Percentiles rank a stretch among this genome's conserved stretches.
These are phyloP conservation scores for Lanmaoa pseudosensibilis DNA, from an alignment of 768 basidiomycete genomes.

Conservation along the genomic window DNA sequence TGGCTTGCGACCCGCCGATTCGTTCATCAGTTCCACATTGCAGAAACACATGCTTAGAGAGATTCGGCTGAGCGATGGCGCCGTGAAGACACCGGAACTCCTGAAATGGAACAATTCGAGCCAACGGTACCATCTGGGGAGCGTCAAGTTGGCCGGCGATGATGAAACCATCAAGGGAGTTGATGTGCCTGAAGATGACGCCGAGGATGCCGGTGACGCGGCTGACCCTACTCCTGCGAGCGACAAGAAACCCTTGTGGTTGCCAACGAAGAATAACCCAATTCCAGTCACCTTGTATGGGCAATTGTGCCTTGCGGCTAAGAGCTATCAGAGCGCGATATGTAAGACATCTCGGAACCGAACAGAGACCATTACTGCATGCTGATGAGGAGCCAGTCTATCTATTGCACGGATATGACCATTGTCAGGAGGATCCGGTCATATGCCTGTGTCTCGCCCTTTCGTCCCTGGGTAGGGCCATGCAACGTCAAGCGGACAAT, in stretches of 20 bases:
- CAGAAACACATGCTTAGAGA: conserved; percentile 86
- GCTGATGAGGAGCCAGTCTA: neutral
- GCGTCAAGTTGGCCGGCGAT: conserved; percentile 21
- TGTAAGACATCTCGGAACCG: conserved; percentile 52
- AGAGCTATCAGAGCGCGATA: conserved; percentile 86
- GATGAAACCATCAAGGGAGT: conserved; percentile 16
- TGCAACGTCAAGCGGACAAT: conserved; percentile 94
- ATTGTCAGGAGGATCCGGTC: conserved; percentile 82
- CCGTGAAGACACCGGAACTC: conserved; percentile 58
- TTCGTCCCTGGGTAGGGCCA: conserved; percentile 83
- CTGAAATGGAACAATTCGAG: conserved; percentile 61
- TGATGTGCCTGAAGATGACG: conserved; percentile 34
- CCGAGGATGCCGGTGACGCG: conserved; percentile 28
- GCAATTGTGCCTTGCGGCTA: conserved; percentile 74
- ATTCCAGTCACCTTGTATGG: conserved; percentile 74
- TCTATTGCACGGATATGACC: conserved; percentile 85
- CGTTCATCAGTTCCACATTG: conserved; percentile 73
- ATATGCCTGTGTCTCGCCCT: conserved; percentile 81
- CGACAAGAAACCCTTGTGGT: conserved; percentile 20
- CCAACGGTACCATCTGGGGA: conserved; percentile 54
- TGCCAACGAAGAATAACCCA: conserved; percentile 52
- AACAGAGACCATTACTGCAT: neutral
- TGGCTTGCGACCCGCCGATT: conserved; percentile 67
- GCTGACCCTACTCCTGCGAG: conserved; percentile 16
- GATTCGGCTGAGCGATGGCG: conserved; percentile 65